Percentiles rank a stretch among this genome's conserved stretches.
These are phyloP conservation scores for Neofusicoccum cordaticola DNA, from an alignment of 2,329 filamentous ascomycete species.

Conservation along the genomic window DNA sequence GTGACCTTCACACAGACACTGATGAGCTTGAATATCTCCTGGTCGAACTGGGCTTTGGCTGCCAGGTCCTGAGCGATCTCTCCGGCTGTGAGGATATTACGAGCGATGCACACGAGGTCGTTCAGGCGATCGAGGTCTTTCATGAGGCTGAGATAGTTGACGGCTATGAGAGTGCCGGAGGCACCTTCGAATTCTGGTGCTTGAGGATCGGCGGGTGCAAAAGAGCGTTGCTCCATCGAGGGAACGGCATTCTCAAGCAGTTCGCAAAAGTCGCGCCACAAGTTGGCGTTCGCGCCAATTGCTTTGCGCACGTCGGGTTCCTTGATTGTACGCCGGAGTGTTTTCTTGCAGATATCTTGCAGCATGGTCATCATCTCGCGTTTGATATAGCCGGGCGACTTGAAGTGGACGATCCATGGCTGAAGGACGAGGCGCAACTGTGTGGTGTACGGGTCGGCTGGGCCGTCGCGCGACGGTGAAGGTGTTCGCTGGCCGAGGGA, in stretches of 20 bases:
- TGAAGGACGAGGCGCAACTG: slow-evolving; percentile 46
- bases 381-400: slow-evolving; percentile 58
- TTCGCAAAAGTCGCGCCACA: slow-evolving; percentile 59
- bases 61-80: slow-evolving; percentile 63
- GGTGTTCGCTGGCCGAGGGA: background rate
- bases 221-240: slow-evolving; percentile 60
- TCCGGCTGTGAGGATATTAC: slow-evolving; percentile 61
- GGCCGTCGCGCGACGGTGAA: background rate
- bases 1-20: slow-evolving; percentile 64
- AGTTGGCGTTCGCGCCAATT: slow-evolving; percentile 54
- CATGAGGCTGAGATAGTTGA: slow-evolving; percentile 56
- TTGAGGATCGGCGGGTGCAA: slow-evolving; percentile 58
- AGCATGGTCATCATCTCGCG: slow-evolving; percentile 58
- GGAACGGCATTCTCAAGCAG: slow-evolving; percentile 60
- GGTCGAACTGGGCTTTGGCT: slow-evolving; percentile 58
- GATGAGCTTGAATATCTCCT: slow-evolving; percentile 59
- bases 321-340: slow-evolving; percentile 57
- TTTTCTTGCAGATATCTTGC: slow-evolving; percentile 57
- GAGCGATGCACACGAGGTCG: slow-evolving; percentile 59
- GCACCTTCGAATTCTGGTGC: slow-evolving; percentile 57
- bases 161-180: slow-evolving; percentile 60
- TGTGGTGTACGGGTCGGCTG: slow-evolving; percentile 36
- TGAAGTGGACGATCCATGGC: slow-evolving; percentile 58
- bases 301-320: slow-evolving; percentile 56
- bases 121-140: slow-evolving; percentile 63